phyloP scores from a whole-genome alignment of 768 basidiomycete species.

The Mrakia frigida region DNA sequence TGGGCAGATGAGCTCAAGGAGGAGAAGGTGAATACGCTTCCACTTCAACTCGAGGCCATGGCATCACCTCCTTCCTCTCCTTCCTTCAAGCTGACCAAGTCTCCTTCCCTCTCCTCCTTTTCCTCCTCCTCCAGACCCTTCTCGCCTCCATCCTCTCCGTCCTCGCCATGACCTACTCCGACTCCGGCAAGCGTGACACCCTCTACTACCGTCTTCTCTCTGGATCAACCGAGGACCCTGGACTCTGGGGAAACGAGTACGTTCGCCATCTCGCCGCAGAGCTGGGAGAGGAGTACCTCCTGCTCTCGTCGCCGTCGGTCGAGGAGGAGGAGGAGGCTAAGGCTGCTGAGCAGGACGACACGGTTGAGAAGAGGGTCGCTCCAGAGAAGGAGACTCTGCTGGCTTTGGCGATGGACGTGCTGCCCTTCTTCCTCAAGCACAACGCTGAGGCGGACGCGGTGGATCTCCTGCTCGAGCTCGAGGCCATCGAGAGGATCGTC shows the following conservation, averaged over 20 bases:
- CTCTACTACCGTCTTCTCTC: conserved; percentile 85
- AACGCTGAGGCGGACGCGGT: conserved; percentile 99
- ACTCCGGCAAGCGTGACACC: conserved; percentile 93
- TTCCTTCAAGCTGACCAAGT: conserved; percentile 92
- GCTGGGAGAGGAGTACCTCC: conserved; percentile 82
- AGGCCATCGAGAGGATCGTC: conserved; percentile 73
- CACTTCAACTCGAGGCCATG: background rate
- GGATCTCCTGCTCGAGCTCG: conserved; percentile 87
- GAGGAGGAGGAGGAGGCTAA: conserved; percentile 50
- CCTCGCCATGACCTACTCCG: conserved; percentile 98
- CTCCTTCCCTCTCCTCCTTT: conserved; percentile 11
- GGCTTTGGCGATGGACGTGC: conserved; percentile 72
- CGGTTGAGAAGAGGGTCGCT: conserved; percentile 33
- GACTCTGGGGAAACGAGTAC: conserved; percentile 99
- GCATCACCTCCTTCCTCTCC: conserved; percentile 58
- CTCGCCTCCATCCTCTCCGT: conserved; percentile 97
- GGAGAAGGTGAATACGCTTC: conserved; percentile 40
- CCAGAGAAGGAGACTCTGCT: conserved; percentile 58
- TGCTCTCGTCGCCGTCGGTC: conserved; percentile 28
- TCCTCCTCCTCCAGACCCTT: conserved; percentile 57
- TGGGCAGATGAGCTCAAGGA: conserved; percentile 61
- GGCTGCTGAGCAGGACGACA: conserved; percentile 5
- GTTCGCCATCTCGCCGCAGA: conserved; percentile 94
- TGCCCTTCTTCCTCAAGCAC: conserved; percentile 80
- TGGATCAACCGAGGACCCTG: conserved; percentile 64